A percentile compares a stretch with the other conserved stretches of the same genome.
These are phyloP conservation scores for Trifolium dubium DNA, from an alignment of 306 rosid species.

Conservation along the genomic window DNA sequence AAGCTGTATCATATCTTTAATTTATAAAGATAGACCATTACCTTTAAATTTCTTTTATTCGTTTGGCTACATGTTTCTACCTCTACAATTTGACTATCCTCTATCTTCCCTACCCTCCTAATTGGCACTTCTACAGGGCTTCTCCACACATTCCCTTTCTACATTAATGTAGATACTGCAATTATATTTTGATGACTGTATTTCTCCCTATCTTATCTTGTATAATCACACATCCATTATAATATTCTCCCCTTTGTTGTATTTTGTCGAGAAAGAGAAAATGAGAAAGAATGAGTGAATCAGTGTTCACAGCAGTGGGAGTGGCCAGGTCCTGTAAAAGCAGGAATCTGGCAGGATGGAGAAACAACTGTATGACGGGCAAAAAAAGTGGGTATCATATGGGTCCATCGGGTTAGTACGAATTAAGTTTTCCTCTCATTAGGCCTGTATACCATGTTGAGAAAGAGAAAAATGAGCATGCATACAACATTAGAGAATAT, in stretches of 20 bases:
- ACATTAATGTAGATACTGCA: slow-evolving; percentile 10
- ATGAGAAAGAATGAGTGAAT: not conserved
- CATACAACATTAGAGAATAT: not conserved
- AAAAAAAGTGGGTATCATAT: not conserved
- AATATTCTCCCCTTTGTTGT: slow-evolving; percentile 11
- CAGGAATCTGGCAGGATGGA: not conserved
- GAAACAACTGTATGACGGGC: not conserved
- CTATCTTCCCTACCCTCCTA: slow-evolving; percentile 7
- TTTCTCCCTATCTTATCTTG: slow-evolving; percentile 13
- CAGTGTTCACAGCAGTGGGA: not conserved
- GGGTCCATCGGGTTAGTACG: not conserved
- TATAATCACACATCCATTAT: slow-evolving; percentile 2
- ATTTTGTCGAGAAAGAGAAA: not conserved
- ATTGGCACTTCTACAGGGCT: not conserved
- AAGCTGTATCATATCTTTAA: not conserved
- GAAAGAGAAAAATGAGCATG: not conserved
- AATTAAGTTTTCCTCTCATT: not conserved
- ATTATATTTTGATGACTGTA: not conserved
- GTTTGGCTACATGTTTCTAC: not conserved
- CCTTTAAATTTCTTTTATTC: not conserved
- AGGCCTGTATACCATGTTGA: not conserved
- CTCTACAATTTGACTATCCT: slow-evolving; percentile 8
- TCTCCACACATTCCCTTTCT: not conserved
- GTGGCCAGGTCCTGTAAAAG: not conserved
- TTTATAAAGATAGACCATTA: slow-evolving; percentile 4